These are phyloP conservation scores for Omphalotus olearius DNA, from an alignment of 1,284 basidiomycete genomes.

Conservation along the genomic window DNA sequence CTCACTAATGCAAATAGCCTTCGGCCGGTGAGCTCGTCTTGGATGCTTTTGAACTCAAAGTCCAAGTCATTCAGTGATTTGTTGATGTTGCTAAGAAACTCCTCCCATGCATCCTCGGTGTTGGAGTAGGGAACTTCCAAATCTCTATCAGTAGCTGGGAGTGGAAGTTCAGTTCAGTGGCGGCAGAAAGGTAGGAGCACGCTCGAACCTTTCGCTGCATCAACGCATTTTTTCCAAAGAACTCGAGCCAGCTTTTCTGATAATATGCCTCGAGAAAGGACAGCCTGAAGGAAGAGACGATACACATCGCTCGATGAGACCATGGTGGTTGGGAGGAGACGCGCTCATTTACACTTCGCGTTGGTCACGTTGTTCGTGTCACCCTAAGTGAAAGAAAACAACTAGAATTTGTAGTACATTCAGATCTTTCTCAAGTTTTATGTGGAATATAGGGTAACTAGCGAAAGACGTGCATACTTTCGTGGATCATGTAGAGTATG, in stretches of 20 bases:
- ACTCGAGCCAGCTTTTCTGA: conserved; percentile 57
- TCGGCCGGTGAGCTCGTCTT: conserved; percentile 61
- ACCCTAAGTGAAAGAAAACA: no score
- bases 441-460: not conserved
- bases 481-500: not conserved
- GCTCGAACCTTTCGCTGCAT: conserved; percentile 53
- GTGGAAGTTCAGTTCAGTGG: not conserved
- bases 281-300: conserved; percentile 71
- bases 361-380: conserved; percentile 4
- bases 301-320: conserved; percentile 54
- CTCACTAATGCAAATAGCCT: conserved; percentile 65
- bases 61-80: conserved; percentile 59
- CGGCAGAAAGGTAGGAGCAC: not conserved
- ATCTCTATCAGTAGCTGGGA: conserved; percentile 45
- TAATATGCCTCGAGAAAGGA: conserved; percentile 65
- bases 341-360: conserved; percentile 2
- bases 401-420: no score
- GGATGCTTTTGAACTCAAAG: conserved; percentile 60
- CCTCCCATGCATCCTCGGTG: conserved; percentile 49
- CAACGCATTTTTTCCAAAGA: conserved; percentile 64
- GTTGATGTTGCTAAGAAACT: conserved; percentile 58
- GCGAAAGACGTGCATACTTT: not conserved
- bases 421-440: not conserved
- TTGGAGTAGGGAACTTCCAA: conserved; percentile 42
- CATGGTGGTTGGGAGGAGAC: conserved; percentile 24